phyloP scores from a whole-genome alignment of 1,284 basidiomycete species.

The Irpex lacteus region DNA sequence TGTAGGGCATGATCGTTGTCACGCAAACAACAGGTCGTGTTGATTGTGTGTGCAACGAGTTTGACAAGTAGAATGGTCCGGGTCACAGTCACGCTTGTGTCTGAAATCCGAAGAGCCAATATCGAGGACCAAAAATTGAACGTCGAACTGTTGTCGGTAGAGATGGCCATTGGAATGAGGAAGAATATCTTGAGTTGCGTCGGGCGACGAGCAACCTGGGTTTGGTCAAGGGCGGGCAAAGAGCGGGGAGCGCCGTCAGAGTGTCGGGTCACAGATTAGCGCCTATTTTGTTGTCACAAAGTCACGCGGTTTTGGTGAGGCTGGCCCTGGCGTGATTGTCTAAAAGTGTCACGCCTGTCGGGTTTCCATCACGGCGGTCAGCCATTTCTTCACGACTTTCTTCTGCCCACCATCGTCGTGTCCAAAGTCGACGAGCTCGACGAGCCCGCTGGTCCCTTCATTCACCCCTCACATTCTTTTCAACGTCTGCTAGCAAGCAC shows the following conservation, averaged over 20 bases:
- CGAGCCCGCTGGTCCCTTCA: neutral
- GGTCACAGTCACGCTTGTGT: neutral
- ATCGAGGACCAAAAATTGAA: too few relatives aligned
- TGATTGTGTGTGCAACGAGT: neutral
- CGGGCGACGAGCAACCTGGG: too few relatives aligned
- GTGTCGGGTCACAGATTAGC: neutral
- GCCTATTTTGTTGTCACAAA: neutral
- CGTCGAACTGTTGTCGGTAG: too few relatives aligned
- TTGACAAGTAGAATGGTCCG: neutral
- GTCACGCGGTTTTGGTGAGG: neutral
- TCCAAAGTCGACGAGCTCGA: neutral
- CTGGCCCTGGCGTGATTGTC: neutral
- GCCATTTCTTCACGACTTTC: constrained; percentile 1
- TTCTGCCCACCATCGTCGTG: constrained; percentile 1
- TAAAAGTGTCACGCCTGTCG: neutral
- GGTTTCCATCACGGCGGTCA: neutral
- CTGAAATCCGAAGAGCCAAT: neutral
- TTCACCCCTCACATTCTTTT: neutral
- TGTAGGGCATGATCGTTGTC: neutral
- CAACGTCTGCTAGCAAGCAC: neutral
- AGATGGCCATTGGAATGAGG: too few relatives aligned
- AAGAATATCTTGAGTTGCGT: too few relatives aligned
- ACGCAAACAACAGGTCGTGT: neutral
- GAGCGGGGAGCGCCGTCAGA: neutral
- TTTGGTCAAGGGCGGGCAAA: too few relatives aligned